A percentile compares a stretch with the other conserved stretches of the same genome.
Evolutionary conservation across 345 rosid genomes (phyloP).

Genomic region (Moricandia moricandioides): DNA sequence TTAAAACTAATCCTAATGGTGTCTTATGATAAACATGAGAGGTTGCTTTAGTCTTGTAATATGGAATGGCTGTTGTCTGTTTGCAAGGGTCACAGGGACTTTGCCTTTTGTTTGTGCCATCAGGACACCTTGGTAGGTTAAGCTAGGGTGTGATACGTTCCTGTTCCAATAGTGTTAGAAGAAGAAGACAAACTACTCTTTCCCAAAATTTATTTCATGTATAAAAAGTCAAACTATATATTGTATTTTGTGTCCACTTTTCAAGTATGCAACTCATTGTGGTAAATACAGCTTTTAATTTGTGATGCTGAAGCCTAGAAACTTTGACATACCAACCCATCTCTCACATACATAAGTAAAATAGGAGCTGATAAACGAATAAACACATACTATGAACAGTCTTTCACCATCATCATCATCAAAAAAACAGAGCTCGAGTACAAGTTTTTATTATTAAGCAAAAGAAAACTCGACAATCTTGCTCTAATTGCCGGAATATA

Average conservation of each 20-base stretch:
- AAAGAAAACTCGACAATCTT: constrained; percentile 28
- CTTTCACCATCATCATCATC: background rate
- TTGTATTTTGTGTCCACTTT: too few relatives aligned
- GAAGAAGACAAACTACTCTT: background rate
- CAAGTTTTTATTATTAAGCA: constrained; percentile 28
- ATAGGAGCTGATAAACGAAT: background rate
- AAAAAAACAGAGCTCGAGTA: constrained; percentile 1
- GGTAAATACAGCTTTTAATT: background rate
- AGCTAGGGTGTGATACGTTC: background rate
- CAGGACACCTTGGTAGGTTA: background rate
- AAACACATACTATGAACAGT: background rate
- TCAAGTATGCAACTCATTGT: too few relatives aligned
- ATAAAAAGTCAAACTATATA: too few relatives aligned
- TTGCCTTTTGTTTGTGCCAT: constrained; percentile 7
- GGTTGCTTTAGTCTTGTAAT: constrained; percentile 11
- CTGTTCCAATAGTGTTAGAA: background rate
- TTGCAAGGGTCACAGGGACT: constrained; percentile 21
- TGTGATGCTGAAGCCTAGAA: background rate
- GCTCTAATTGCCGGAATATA: background rate
- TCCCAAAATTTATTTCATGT: too few relatives aligned
- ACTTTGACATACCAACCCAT: background rate
- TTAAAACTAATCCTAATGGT: background rate
- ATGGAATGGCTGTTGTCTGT: constrained; percentile 17
- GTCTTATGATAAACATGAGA: constrained; percentile 29
- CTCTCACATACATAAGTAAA: background rate